A percentile compares a stretch with the other conserved stretches of the same genome.
These are phyloP conservation scores for Fusarium sp. DNA, from an alignment of 2,329 filamentous ascomycete species.

Conservation along the genomic window DNA sequence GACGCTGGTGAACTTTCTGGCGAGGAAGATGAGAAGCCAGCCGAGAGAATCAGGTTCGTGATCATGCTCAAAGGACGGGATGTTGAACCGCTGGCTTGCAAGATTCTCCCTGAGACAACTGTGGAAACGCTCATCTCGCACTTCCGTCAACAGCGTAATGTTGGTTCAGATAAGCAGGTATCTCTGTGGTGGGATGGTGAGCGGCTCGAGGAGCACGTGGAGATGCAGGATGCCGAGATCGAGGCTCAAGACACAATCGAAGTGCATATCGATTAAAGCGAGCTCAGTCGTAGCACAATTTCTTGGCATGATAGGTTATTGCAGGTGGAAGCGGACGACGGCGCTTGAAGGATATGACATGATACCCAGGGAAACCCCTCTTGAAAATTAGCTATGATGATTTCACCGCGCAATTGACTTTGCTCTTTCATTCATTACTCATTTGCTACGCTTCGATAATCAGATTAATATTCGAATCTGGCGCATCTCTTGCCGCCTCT, in stretches of 20 bases:
- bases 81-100: constrained; percentile 59
- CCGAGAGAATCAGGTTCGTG: constrained; percentile 52
- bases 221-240: constrained; percentile 74
- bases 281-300: neutral
- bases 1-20: constrained; percentile 53
- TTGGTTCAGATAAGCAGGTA: constrained; percentile 63
- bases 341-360: constrained; percentile 40
- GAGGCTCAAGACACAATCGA: constrained; percentile 80
- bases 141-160: constrained; percentile 64
- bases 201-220: constrained; percentile 66
- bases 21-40: constrained; percentile 42
- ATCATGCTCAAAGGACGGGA: constrained; percentile 65
- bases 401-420: neutral
- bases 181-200: constrained; percentile 81
- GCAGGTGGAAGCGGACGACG: neutral
- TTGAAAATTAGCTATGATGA: constrained; percentile 8
- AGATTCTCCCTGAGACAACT: constrained; percentile 63
- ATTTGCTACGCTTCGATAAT: neutral
- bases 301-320: neutral
- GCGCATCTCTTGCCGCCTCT: constrained; percentile 8
- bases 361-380: constrained; percentile 43
- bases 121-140: constrained; percentile 69
- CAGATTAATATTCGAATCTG: constrained; percentile 15
- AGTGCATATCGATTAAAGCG: constrained; percentile 58
- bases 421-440: constrained; percentile 1